Percentiles rank a stretch among this genome's conserved stretches.
These are phyloP conservation scores for Cicer bijugum DNA, from an alignment of 306 rosid species.

Conservation along the genomic window DNA sequence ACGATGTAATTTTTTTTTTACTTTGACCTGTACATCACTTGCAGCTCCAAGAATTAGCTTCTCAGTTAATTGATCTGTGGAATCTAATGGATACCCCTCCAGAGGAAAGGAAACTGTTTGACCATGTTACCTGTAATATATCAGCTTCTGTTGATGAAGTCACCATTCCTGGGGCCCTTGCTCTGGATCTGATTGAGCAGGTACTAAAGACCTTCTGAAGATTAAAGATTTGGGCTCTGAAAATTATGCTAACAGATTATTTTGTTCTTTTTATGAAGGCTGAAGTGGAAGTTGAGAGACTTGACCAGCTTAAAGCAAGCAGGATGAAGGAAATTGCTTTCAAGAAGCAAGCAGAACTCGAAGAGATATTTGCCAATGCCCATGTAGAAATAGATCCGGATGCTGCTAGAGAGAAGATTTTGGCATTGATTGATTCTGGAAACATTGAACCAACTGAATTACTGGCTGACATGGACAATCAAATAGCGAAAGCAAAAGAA, in stretches of 20 bases:
- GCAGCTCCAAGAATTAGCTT: conserved; percentile 96
- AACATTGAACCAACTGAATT: conserved; percentile 83
- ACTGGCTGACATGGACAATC: conserved; percentile 94
- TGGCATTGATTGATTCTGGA: conserved; percentile 87
- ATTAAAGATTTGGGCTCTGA: conserved; percentile 17
- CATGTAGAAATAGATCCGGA: conserved; percentile 90
- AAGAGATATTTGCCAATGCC: conserved; percentile 80
- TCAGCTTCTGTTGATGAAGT: conserved; percentile 98
- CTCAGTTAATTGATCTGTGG: conserved; percentile 94
- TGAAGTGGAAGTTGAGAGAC: conserved; percentile 98
- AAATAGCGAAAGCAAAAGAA: conserved; percentile 86
- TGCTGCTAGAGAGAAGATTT: conserved; percentile 85
- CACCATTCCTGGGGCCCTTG: conserved; percentile 94
- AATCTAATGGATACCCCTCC: conserved; percentile 95
- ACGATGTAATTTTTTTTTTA: not conserved
- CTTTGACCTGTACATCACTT: conserved; percentile 22
- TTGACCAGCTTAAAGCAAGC: conserved; percentile 94
- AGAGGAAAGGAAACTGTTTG: conserved; percentile 87
- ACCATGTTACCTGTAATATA: conserved; percentile 94
- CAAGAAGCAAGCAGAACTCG: conserved; percentile 92
- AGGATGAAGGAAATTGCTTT: conserved; percentile 99
- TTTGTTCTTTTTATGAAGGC: conserved; percentile 59
- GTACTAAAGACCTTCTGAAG: conserved; percentile 51
- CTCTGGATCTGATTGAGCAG: conserved; percentile 91
- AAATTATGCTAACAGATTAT: conserved; percentile 29